A percentile compares a stretch with the other conserved stretches of the same genome.
phyloP scores from a whole-genome alignment of 257 asterid species.

The Jacaranda copaia region DNA sequence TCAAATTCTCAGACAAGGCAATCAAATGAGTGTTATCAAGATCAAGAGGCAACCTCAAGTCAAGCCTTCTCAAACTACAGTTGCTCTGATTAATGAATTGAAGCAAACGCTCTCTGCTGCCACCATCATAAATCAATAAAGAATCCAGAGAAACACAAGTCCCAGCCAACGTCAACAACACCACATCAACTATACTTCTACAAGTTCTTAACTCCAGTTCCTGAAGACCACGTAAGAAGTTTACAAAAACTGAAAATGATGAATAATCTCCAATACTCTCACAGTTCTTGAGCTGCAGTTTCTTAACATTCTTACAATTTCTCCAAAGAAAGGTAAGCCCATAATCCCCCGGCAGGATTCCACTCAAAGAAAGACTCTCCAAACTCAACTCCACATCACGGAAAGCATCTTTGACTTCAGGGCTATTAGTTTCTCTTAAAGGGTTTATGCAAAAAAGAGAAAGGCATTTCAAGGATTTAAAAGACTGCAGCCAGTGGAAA shows the following conservation, averaged over 20 bases:
- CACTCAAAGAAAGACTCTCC: constrained; percentile 60
- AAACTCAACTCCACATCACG: constrained; percentile 51
- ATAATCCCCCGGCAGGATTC: constrained; percentile 54
- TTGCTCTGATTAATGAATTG: constrained; percentile 61
- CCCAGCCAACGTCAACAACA: constrained; percentile 57
- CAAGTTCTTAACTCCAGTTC: constrained; percentile 70
- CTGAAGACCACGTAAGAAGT: constrained; percentile 43
- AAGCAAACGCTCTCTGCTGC: constrained; percentile 66
- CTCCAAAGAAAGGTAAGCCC: constrained; percentile 68
- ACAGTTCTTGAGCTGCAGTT: constrained; percentile 63
- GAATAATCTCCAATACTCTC: constrained; percentile 70
- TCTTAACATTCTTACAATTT: constrained; percentile 60
- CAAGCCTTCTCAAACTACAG: constrained; percentile 55
- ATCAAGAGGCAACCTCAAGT: constrained; percentile 83
- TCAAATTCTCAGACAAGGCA: constrained; percentile 62
- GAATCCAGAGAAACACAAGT: constrained; percentile 53
- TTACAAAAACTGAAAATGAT: constrained; percentile 54
- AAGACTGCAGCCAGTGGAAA: constrained; percentile 58
- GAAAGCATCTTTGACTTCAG: neutral
- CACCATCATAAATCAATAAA: constrained; percentile 74
- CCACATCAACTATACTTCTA: constrained; percentile 59
- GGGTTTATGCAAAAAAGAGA: constrained; percentile 47
- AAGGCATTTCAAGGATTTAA: constrained; percentile 54
- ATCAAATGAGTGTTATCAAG: constrained; percentile 67
- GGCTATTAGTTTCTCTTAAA: constrained; percentile 18